Evolutionary conservation across 2,329 filamentous ascomycete genomes (phyloP), one percentile per base, ranked within the genome.

Genomic region (Botryotinia convoluta): DNA sequence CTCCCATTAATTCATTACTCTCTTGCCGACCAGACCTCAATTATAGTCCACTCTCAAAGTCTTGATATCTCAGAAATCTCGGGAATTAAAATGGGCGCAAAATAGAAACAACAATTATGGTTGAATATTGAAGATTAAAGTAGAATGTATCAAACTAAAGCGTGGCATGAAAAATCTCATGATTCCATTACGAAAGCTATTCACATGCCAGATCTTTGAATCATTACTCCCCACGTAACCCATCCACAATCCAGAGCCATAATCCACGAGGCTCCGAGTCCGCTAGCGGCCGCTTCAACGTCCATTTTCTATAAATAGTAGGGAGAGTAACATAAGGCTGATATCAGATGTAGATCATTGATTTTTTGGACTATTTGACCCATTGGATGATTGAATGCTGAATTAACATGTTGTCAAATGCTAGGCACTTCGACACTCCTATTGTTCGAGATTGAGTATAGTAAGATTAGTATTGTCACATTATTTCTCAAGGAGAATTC

Each of bases 131-230:
- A 54, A 18, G 26, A 29, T 16, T 16, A 16, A 54, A 29, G n/a
- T 3, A 54, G 12, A 54, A 54, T 54, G n/a, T 54, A 54, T 54
- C 51, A 54, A 54, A 54, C 26, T 54, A 16, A 54, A 8, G 26
- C 14, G 51, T 29, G 37, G n/a, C 37, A 20, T n/a, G 26, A 20
- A 62, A 42, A 42, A 62, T 20, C 26, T 29, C 60, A 42, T 62
- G 35, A 62, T 62, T 60, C 18, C 60, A 62, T 42, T 62, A 26
- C 14, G 12, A n/a, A 16, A 62, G 37, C 42, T 42, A 63, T 63
- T 63, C 61, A 63, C 61, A 63, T 63, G 61, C 61, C 61, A 63
- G 57, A 60, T 63, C 61, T 42, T 44, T 63, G 26, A n/a, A 62
- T 42, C 35, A 26, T 39, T 20, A 39, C 26, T 42, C 37, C 37